phyloP scores from a whole-genome alignment of 139 green algal species.

The Gonium pectorale region DNA sequence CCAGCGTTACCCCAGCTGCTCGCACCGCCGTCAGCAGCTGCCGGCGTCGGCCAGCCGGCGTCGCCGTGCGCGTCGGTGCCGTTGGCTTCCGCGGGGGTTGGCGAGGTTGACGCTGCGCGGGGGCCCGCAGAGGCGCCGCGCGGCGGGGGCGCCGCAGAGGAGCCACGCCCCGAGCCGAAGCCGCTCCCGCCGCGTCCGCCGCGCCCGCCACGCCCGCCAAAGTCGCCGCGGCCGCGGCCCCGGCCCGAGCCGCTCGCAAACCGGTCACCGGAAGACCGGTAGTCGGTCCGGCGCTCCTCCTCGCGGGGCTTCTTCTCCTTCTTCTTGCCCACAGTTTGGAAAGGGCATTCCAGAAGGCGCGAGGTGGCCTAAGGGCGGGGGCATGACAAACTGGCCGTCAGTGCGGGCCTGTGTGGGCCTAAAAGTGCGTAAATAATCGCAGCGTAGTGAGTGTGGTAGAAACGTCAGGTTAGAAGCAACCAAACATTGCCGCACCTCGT shows the following conservation, averaged over 20 bases:
- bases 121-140: conserved; percentile 29
- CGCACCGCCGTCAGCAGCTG: conserved; percentile 7
- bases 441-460: too few relatives aligned
- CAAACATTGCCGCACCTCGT: too few relatives aligned
- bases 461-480: too few relatives aligned
- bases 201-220: conserved; percentile 42
- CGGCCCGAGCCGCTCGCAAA: conserved; percentile 21
- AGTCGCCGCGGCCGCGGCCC: conserved; percentile 38
- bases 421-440: too few relatives aligned
- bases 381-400: conserved; percentile 44
- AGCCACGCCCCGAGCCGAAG: conserved; percentile 39
- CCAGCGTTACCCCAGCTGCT: background rate
- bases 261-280: conserved; percentile 17
- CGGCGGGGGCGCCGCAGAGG: background rate
- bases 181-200: too few relatives aligned
- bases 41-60: conserved; percentile 14
- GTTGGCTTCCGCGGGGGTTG: conserved; percentile 1
- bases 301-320: conserved; percentile 32
- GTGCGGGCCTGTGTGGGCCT: too few relatives aligned
- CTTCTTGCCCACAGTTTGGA: conserved; percentile 44
- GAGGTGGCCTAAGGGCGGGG: too few relatives aligned
- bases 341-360: conserved; percentile 53
- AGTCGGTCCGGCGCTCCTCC: conserved; percentile 21
- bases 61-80: background rate
- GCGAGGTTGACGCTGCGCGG: background rate